These are phyloP conservation scores for Pythium phragmitis DNA, from an alignment of 352 stramenopile genomes.

Conservation along the genomic window DNA sequence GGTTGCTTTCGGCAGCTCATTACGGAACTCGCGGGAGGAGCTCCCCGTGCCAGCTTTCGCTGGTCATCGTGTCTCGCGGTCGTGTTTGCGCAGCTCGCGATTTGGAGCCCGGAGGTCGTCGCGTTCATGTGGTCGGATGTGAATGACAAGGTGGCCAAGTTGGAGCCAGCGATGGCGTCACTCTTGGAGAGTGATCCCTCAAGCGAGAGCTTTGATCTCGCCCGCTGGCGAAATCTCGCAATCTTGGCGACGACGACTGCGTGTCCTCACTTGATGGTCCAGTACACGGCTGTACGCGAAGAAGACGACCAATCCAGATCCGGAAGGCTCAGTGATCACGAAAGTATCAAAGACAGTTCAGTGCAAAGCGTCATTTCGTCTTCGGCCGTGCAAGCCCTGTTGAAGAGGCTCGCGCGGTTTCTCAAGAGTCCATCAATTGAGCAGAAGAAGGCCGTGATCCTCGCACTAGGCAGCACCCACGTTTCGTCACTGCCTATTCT, in stretches of 20 bases:
- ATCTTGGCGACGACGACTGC: constrained; percentile 54
- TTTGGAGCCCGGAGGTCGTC: constrained; percentile 47
- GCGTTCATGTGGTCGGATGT: constrained; percentile 69
- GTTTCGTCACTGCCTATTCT: constrained; percentile 37
- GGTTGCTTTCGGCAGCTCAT: constrained; percentile 20
- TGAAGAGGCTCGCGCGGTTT: constrained; percentile 54
- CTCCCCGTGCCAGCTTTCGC: constrained; percentile 40
- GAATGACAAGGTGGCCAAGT: constrained; percentile 54
- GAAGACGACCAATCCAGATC: constrained; percentile 5
- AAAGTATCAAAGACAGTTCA: constrained; percentile 19
- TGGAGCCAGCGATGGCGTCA: constrained; percentile 55
- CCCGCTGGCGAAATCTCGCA: constrained; percentile 65
- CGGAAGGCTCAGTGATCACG: not conserved
- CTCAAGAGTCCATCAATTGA: constrained; percentile 53
- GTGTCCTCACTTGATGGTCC: constrained; percentile 34
- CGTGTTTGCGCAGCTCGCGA: constrained; percentile 42
- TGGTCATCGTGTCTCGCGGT: constrained; percentile 53
- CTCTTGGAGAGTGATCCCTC: constrained; percentile 11
- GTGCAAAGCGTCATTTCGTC: constrained; percentile 41
- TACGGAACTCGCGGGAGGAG: constrained; percentile 5
- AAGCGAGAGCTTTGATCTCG: constrained; percentile 30
- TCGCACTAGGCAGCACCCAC: constrained; percentile 51
- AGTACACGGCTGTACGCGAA: not conserved
- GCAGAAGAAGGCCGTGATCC: constrained; percentile 52
- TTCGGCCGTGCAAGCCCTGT: constrained; percentile 39